These are phyloP conservation scores for Grosmannia penicillata DNA, from an alignment of 2,329 filamentous ascomycete genomes.

Conservation along the genomic window DNA sequence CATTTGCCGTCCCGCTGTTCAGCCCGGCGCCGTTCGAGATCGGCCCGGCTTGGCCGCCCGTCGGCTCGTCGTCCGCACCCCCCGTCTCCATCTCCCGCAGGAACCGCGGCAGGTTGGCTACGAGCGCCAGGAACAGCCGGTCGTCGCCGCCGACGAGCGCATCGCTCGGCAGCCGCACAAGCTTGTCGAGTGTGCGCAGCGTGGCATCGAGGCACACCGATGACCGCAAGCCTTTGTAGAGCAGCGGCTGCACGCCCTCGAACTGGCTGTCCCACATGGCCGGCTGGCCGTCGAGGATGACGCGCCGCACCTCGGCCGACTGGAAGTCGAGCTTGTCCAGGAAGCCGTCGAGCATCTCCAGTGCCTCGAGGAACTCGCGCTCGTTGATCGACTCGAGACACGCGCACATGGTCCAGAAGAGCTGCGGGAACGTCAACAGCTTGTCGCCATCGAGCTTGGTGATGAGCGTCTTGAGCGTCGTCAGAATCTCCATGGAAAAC, in stretches of 20 bases:
- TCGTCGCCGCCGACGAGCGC: constrained; percentile 68
- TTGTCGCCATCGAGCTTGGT: constrained; percentile 66
- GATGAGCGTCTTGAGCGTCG: constrained; percentile 84
- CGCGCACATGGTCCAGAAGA: constrained; percentile 96
- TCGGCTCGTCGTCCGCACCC: background rate
- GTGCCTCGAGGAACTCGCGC: constrained; percentile 78
- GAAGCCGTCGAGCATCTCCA: constrained; percentile 82
- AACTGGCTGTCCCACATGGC: constrained; percentile 80
- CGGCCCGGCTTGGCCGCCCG: background rate
- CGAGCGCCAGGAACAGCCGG: constrained; percentile 68
- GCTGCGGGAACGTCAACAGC: constrained; percentile 76
- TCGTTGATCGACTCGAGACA: constrained; percentile 96
- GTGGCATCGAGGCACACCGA: constrained; percentile 68
- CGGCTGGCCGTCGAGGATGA: constrained; percentile 66
- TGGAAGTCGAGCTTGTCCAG: constrained; percentile 72
- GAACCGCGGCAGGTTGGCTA: constrained; percentile 85
- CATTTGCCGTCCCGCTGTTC: too few relatives aligned
- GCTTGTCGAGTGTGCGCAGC: constrained; percentile 59
- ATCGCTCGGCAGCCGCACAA: constrained; percentile 67
- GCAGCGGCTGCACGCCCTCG: constrained; percentile 68
- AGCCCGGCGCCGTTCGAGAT: constrained; percentile 12
- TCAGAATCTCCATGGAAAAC: constrained; percentile 95
- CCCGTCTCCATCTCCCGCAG: constrained; percentile 60
- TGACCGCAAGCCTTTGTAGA: constrained; percentile 87
- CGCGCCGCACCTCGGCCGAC: constrained; percentile 49